A percentile compares a stretch with the other conserved stretches of the same genome.
These are phyloP conservation scores for Fusarium bulbicola DNA, from an alignment of 2,329 filamentous ascomycete species.

Conservation along the genomic window DNA sequence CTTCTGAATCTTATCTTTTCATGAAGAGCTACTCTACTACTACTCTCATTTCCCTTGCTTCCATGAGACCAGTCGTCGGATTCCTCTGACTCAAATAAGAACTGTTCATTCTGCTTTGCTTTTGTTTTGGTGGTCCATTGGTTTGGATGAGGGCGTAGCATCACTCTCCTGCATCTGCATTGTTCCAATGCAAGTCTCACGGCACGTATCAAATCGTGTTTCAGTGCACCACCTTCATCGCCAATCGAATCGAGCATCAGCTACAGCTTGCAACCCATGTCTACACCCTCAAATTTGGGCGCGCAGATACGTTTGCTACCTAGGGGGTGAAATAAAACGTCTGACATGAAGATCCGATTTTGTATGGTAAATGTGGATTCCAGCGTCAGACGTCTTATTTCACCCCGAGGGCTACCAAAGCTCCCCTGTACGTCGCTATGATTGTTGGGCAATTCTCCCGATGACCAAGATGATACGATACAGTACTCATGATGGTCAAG, in stretches of 20 bases:
- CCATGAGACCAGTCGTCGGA: neutral
- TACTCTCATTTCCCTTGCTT: neutral
- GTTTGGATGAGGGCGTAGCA: neutral
- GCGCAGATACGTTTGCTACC: neutral
- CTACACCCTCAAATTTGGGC: neutral
- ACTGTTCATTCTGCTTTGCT: neutral
- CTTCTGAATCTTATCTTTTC: neutral
- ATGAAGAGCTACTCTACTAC: neutral
- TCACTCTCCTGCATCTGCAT: neutral
- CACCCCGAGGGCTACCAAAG: neutral
- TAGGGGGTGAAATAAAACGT: no score
- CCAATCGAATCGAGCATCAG: conserved; percentile 3
- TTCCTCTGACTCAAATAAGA: neutral
- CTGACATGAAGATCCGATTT: no score
- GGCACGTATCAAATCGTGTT: conserved; percentile 22
- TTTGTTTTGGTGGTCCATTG: neutral
- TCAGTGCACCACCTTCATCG: conserved; percentile 15
- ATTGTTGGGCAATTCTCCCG: neutral
- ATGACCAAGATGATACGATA: neutral
- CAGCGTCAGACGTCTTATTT: no score
- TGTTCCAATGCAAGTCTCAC: conserved; percentile 12
- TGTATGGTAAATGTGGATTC: no score
- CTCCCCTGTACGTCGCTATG: neutral
- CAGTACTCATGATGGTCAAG: neutral
- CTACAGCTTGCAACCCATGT: neutral